Base-by-base conservation (phyloP, 2,329 filamentous ascomycete species). In the Fusarium tjaetaba region DNA sequence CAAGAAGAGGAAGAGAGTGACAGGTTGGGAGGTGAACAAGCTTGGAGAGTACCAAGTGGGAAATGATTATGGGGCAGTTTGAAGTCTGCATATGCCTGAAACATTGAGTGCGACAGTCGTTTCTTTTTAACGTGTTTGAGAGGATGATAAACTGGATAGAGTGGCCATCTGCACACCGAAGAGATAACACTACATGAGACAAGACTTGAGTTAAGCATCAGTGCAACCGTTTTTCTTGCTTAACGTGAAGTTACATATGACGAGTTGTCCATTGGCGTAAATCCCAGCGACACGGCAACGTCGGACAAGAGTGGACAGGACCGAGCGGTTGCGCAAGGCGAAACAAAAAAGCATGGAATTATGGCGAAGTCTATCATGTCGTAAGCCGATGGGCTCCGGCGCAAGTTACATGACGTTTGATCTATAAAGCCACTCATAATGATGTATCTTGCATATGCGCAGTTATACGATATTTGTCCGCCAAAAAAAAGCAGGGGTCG, bases 241-340 rank as follows among this genome's bases (percentile, higher is more conserved):
- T 36, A 30, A 62, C 15, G 10, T 32, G 18, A 4, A 42, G 14
- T 30, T 39, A 43, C 63, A 38, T 38, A 62, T 63, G 28, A 68
- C 26, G 58, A 32, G 65, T 34, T 55, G n/a, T 63, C 30, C 5
- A 36, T 18, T 51, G 43, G 42, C 64, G 45, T 45, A 49, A 51
- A 58, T 60, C 65, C 39, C 53, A 49, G 59, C 41, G 62, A 43
- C 34, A 20, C 55, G 66, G 72, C 62, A 73, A 46, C 30, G 70
- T 63, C 52, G 66, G 70, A 58, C 57, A 52, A 51, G 43, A 42
- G 14, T 42, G 32, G 38, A 43, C 51, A 42, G 28, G 48, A 48
- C 26, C 18, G 24, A 58, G 30, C 24, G 20, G 32, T 52, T 58
- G 22, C 18, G 51, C 51, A 41, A 70, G 45, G 51, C 58, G 15